A percentile compares a stretch with the other conserved stretches of the same genome.
These are phyloP conservation scores for Emmonsiellopsis sp. DNA, from an alignment of 2,329 filamentous ascomycete genomes.

Conservation along the genomic window DNA sequence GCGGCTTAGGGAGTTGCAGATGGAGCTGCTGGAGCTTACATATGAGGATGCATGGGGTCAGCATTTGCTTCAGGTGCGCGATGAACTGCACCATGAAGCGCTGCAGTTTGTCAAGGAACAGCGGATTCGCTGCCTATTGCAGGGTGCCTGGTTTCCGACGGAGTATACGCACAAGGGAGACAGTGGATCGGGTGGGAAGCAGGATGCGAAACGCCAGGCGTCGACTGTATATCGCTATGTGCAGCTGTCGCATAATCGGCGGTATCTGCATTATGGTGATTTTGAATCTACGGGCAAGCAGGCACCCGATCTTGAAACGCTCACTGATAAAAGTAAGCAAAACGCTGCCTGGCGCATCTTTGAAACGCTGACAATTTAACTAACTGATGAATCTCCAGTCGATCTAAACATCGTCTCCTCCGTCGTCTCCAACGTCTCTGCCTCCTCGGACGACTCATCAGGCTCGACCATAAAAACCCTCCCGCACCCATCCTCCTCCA, in stretches of 20 bases:
- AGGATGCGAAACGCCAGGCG: slow-evolving; percentile 30
- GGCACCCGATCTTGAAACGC: slow-evolving; percentile 62
- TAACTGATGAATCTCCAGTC: slow-evolving; percentile 37
- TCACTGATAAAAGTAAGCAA: slow-evolving; percentile 61
- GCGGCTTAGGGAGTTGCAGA: slow-evolving; percentile 74
- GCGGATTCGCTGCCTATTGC: slow-evolving; percentile 76
- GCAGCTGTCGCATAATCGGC: slow-evolving; percentile 80
- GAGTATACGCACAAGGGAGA: slow-evolving; percentile 38
- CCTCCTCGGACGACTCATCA: slow-evolving; percentile 45
- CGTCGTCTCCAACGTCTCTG: slow-evolving; percentile 85
- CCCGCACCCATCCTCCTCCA: slow-evolving; percentile 39
- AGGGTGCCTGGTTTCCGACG: slow-evolving; percentile 77
- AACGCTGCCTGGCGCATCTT: background rate
- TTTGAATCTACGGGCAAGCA: slow-evolving; percentile 58
- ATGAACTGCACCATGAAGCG: slow-evolving; percentile 83
- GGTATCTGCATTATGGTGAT: slow-evolving; percentile 82
- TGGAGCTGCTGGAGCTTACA: slow-evolving; percentile 81
- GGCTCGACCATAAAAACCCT: slow-evolving; percentile 39
- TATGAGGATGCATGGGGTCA: slow-evolving; percentile 94
- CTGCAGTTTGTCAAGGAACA: slow-evolving; percentile 97
- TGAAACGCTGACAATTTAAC: background rate
- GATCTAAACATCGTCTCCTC: slow-evolving; percentile 83
- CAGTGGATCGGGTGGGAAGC: slow-evolving; percentile 32
- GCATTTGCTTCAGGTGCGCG: slow-evolving; percentile 80
- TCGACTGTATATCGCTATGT: slow-evolving; percentile 69